Evolutionary conservation across 441 rosid genomes (phyloP), one percentile per base, ranked within the genome.

Genomic region (Arabidopsis hybrid): DNA sequence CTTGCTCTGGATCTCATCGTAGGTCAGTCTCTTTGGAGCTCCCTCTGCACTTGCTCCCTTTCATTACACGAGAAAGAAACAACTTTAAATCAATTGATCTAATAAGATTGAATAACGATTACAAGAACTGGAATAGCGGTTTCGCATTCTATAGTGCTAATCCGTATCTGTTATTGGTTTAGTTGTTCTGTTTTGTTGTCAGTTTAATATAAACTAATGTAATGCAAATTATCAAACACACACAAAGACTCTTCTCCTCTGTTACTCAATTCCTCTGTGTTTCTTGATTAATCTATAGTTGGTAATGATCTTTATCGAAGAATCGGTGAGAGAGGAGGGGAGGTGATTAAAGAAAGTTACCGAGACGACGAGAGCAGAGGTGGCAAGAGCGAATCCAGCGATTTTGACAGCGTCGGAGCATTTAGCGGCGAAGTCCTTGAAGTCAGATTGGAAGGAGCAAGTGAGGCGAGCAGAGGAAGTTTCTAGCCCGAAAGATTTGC

Each of bases 11-110:
- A 91, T 93, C 84, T 91, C 97, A 11, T 91, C 97, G 39, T 60
- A 91, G 50, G 98, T 93, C 56, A 93, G 86, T 85, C 98, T 90
- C 88, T 90, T 90, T 4, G 92, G 91, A 10, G 72, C 86, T 67
- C 95, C 92, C 77, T 93, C 97, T 45, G 97, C 98, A 49, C 84
- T 67, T 8, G 98, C 98, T 47, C 98, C 97, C 96, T 91, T 67
- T 10, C 60, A 55, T 55, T 1, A 35, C 74, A 60, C n/a, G 43
- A 53, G 1, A 34, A 50, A 51, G 2, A 49, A 31, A 52, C 51
- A 55, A 14, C 50, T 46, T 46, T 11, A 39, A 7, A 5, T 53
- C 35, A 21, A n/a, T 2, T 45, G 12, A 17, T 49, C 4, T 9
- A 39, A 60, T 13, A 17, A 3, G 35, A 57, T n/a, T 12, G 2